A percentile compares a stretch with the other conserved stretches of the same genome.
Conservation (phyloP, 1,284 basidiomycete genomes). For the Sporisorium iseilematis-ciliati region DNA sequence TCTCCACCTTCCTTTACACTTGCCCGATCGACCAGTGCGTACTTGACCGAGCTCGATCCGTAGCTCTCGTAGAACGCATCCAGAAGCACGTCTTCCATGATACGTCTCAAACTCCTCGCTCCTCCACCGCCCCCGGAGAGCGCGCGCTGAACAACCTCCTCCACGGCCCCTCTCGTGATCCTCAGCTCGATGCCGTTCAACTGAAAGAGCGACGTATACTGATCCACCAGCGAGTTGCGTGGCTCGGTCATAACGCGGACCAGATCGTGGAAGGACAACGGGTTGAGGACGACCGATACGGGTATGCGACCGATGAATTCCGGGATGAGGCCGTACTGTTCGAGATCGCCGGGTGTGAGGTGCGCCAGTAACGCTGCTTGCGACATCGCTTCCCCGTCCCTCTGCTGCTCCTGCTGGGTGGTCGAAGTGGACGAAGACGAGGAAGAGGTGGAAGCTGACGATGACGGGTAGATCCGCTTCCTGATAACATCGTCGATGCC, state of each 20-base stretch:
- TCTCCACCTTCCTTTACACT: background rate
- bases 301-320: slow-evolving; percentile 90
- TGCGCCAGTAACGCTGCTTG: slow-evolving; percentile 10
- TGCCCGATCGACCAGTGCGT: slow-evolving; percentile 30
- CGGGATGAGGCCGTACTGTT: slow-evolving; percentile 91
- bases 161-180: slow-evolving; percentile 16
- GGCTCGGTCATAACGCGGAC: slow-evolving; percentile 92
- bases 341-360: slow-evolving; percentile 74
- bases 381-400: too few relatives aligned
- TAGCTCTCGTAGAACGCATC: slow-evolving; percentile 54
- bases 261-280: slow-evolving; percentile 80
- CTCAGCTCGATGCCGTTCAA: slow-evolving; percentile 57
- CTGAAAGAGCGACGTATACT: slow-evolving; percentile 84
- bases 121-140: slow-evolving; percentile 71
- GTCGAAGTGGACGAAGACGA: background rate
- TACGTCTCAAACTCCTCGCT: slow-evolving; percentile 85
- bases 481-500: slow-evolving; percentile 81
- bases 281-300: slow-evolving; percentile 83
- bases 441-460: background rate
- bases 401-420: background rate
- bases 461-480: slow-evolving; percentile 13
- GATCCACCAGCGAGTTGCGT: slow-evolving; percentile 86
- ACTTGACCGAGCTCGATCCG: slow-evolving; percentile 23
- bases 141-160: slow-evolving; percentile 69
- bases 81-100: slow-evolving; percentile 77